These are phyloP conservation scores for Citrus sp. DNA, from an alignment of 345 rosid species.

Conservation along the genomic window DNA sequence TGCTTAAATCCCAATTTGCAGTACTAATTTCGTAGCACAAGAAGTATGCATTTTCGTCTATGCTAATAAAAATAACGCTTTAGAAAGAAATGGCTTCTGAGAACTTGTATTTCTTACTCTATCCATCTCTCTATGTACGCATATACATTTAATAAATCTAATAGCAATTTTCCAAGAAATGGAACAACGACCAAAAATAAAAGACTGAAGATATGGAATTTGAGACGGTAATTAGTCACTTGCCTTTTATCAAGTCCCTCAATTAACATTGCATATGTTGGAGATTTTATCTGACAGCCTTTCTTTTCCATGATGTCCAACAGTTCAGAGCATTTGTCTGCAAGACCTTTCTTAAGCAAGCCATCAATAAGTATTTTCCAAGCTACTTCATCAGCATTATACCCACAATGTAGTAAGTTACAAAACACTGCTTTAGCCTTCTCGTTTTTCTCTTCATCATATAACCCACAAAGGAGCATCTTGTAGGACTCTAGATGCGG, in stretches of 20 bases:
- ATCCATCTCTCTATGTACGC: background rate
- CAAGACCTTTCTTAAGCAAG: constrained; percentile 54
- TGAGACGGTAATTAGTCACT: constrained; percentile 1
- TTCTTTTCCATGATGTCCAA: constrained; percentile 58
- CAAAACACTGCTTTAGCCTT: constrained; percentile 50
- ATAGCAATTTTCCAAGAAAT: background rate
- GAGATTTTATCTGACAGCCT: constrained; percentile 58
- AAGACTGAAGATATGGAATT: background rate
- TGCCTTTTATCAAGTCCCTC: constrained; percentile 51
- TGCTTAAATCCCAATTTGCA: background rate
- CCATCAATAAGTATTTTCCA: constrained; percentile 89
- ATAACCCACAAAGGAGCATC: constrained; percentile 61
- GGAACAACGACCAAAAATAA: background rate
- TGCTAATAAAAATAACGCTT: background rate
- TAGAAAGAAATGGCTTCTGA: background rate
- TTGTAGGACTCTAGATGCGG: constrained; percentile 69
- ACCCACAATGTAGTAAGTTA: constrained; percentile 54
- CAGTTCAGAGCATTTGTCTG: constrained; percentile 57
- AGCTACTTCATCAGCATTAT: constrained; percentile 73
- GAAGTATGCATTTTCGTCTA: background rate
- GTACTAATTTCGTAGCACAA: background rate
- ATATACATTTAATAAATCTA: background rate
- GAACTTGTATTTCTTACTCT: background rate
- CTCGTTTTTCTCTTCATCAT: constrained; percentile 46
- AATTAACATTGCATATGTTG: constrained; percentile 54